Evolutionary conservation across 306 rosid genomes (phyloP), one percentile per base, ranked within the genome.

Genomic region (Hylodesmum podocarpum): DNA sequence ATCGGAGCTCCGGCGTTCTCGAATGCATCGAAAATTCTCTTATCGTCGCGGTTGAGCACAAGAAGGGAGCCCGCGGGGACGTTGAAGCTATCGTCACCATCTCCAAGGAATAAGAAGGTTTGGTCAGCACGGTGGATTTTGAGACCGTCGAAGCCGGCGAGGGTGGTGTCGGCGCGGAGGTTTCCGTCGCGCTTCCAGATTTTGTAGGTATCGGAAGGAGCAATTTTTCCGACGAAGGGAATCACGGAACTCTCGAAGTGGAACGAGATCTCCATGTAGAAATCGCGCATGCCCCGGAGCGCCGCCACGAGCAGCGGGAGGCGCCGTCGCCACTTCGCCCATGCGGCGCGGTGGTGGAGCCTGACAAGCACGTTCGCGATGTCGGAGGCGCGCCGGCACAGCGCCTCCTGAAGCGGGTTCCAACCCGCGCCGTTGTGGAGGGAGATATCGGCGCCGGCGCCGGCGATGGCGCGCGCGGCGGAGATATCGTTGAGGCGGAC

Each of bases 211-310:
- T 94, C 97, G 1, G 98, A 94, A 2, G 98, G 98, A 18, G 98
- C 97, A 21, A 94, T 91, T 73, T 86, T 0, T 0, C 96, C 96
- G 25, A 94, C 88, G 79, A 94, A 94, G 5, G 98, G 98, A 77
- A 91, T 94, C 7, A 94, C 98, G 22, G 98, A 94, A 88, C 98
- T 94, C 80, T 94, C 97, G 27, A 94, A 94, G 49, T 94, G 97
- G 19, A 93, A 93, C 1, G 97, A 92, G 79, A 95, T 95, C 89
- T 95, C 99, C 99, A 95, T 92, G 62, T 95, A 95, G 68, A 92
- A 95, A n/a, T 95, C 99, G 2, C 97, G 88, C 97, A 95, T 95
- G 2, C 97, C 86, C 1, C 94, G 94, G 6, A 95, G 96, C 1
- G 85, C 97, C 0, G 99, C 89, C 0, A 95, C 81, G 3, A 87